A percentile compares a stretch with the other conserved stretches of the same genome.
Evolutionary conservation across 441 rosid species (phyloP).

Genomic region (Erodium texanum): DNA sequence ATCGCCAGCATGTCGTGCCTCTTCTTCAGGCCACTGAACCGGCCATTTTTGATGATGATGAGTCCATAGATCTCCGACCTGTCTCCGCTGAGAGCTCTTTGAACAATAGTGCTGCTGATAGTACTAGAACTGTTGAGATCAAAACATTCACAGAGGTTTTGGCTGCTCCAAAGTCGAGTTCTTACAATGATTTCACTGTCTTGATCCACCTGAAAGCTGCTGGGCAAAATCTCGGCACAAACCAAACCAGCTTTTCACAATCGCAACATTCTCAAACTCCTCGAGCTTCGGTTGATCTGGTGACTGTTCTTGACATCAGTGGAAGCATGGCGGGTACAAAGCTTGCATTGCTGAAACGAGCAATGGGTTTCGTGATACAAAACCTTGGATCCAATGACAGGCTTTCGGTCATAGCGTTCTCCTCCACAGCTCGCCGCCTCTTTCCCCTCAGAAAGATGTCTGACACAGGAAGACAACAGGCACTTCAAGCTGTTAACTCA

Average conservation of each 20-base stretch:
- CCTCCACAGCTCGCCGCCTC: conserved; percentile 91
- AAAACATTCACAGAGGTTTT: conserved; percentile 67
- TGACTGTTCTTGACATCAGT: conserved; percentile 89
- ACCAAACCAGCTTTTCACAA: conserved; percentile 29
- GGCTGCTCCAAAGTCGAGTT: conserved; percentile 34
- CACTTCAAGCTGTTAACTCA: conserved; percentile 85
- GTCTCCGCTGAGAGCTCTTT: conserved; percentile 26
- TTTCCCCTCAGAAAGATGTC: conserved; percentile 75
- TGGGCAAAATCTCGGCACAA: conserved; percentile 24
- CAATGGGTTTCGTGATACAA: conserved; percentile 98
- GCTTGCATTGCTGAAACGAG: conserved; percentile 87
- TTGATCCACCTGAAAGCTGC: conserved; percentile 82
- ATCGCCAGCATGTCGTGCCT: conserved; percentile 45
- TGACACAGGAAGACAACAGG: conserved; percentile 65
- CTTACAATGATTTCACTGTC: conserved; percentile 55
- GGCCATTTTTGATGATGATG: conserved; percentile 62
- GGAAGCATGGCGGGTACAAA: conserved; percentile 99
- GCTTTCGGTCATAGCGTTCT: conserved; percentile 94
- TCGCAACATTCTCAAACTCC: conserved; percentile 37
- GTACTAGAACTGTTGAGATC: conserved; percentile 39
- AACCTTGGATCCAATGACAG: conserved; percentile 83
- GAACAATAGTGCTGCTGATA: conserved; percentile 9
- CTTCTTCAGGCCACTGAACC: conserved; percentile 47
- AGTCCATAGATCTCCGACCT: conserved; percentile 49
- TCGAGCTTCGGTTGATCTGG: conserved; percentile 82